These are phyloP conservation scores for Pseudogymnoascus pannorum DNA, from an alignment of 2,329 filamentous ascomycete species.

Conservation along the genomic window DNA sequence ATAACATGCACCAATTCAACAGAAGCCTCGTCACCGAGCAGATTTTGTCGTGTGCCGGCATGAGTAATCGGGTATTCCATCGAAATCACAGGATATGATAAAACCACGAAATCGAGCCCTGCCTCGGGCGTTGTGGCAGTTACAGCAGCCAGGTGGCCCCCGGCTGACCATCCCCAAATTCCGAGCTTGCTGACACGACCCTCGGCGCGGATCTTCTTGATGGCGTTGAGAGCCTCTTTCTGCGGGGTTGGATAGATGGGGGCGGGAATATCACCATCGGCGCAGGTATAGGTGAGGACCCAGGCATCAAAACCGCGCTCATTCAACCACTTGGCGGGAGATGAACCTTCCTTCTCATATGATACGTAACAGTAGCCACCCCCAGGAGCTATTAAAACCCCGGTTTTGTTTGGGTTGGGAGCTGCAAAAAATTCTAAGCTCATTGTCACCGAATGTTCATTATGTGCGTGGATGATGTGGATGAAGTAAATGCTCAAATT, in stretches of 20 bases:
- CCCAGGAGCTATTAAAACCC: slow-evolving; percentile 22
- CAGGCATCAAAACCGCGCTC: slow-evolving; percentile 20
- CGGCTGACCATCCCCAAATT: slow-evolving; percentile 24
- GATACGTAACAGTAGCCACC: slow-evolving; percentile 22
- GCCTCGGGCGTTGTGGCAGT: slow-evolving; percentile 19
- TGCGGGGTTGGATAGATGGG: slow-evolving; percentile 20
- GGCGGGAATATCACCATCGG: not conserved
- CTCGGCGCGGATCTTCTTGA: slow-evolving; percentile 16
- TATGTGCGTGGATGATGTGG: no score
- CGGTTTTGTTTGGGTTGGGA: slow-evolving; percentile 9
- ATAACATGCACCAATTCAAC: slow-evolving; percentile 20
- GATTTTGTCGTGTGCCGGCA: slow-evolving; percentile 17
- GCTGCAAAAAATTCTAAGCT: not conserved
- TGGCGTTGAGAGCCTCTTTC: slow-evolving; percentile 18
- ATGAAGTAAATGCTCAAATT: not conserved
- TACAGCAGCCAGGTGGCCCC: slow-evolving; percentile 22
- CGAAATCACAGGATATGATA: slow-evolving; percentile 24
- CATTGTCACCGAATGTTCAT: not conserved
- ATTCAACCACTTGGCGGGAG: slow-evolving; percentile 21
- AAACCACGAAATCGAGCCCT: slow-evolving; percentile 22
- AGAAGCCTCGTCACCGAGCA: slow-evolving; percentile 20
- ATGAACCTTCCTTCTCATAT: slow-evolving; percentile 18
- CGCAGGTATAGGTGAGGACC: slow-evolving; percentile 22
- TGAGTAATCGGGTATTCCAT: slow-evolving; percentile 20
- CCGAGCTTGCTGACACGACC: slow-evolving; percentile 18